A percentile compares a stretch with the other conserved stretches of the same genome.
phyloP scores from a whole-genome alignment of 2,329 filamentous ascomycete species.

The Pestalotiopsis sp. region DNA sequence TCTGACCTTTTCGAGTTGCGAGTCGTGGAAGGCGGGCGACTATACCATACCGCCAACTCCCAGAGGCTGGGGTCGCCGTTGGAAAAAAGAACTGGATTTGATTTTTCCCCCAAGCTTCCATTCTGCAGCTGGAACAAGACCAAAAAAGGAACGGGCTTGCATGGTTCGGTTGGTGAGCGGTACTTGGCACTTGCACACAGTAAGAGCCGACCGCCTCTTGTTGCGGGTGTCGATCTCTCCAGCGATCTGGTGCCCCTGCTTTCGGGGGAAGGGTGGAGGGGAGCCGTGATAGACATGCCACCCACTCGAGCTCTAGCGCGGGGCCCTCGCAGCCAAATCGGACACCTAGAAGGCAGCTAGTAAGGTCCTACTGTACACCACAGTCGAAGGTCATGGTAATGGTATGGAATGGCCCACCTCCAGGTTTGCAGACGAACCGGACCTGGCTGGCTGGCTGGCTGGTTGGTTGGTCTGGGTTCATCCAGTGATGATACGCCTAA shows the following conservation, averaged over 20 bases:
- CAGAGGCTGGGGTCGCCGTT: neutral
- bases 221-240: conserved; percentile 9
- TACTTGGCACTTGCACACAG: neutral
- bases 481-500: neutral
- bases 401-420: neutral
- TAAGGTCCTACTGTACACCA: neutral
- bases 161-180: neutral
- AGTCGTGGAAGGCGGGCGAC: neutral
- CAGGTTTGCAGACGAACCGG: neutral
- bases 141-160: neutral
- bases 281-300: conserved; percentile 11
- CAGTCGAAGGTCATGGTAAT: neutral
- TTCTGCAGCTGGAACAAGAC: neutral
- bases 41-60: neutral
- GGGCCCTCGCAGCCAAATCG: conserved; percentile 7
- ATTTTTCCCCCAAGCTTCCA: neutral
- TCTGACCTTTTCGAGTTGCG: neutral
- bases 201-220: conserved; percentile 5
- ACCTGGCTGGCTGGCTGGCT: too few species aligned
- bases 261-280: conserved; percentile 6
- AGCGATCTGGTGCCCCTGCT: conserved; percentile 5
- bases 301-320: conserved; percentile 3
- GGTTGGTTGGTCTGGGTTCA: neutral
- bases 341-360: conserved; percentile 8
- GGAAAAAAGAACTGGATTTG: too few species aligned